These are phyloP conservation scores for Dacryopinax primogenitus DNA, from an alignment of 768 basidiomycete genomes.

Conservation along the genomic window DNA sequence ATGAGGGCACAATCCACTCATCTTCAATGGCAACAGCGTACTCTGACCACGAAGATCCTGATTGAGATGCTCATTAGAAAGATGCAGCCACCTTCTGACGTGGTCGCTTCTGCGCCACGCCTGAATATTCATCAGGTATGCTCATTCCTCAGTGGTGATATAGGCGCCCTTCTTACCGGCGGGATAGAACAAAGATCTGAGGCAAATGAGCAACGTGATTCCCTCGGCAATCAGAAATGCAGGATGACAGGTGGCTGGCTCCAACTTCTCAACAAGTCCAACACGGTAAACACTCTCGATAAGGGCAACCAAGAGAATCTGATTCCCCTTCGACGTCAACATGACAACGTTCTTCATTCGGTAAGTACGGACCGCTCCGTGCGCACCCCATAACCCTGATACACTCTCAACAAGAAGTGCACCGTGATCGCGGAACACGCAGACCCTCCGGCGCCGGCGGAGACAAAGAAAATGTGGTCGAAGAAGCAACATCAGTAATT, in stretches of 20 bases:
- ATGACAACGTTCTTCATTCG: slow-evolving; percentile 2
- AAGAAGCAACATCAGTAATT: neutral
- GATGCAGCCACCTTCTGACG: slow-evolving; percentile 84
- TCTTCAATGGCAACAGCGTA: slow-evolving; percentile 68
- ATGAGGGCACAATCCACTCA: slow-evolving; percentile 83
- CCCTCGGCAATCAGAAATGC: slow-evolving; percentile 17
- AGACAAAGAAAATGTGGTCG: neutral
- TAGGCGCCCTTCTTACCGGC: neutral
- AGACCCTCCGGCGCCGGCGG: slow-evolving; percentile 4
- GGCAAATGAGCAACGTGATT: slow-evolving; percentile 17
- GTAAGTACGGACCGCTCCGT: neutral
- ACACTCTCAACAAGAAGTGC: slow-evolving; percentile 11
- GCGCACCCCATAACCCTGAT: neutral
- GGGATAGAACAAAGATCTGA: slow-evolving; percentile 17
- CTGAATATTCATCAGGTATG: slow-evolving; percentile 16
- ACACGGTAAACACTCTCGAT: slow-evolving; percentile 14
- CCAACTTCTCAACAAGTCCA: slow-evolving; percentile 16
- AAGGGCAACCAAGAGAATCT: slow-evolving; percentile 16
- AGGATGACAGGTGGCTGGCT: slow-evolving; percentile 13
- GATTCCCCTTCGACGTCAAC: slow-evolving; percentile 11
- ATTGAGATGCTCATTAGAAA: slow-evolving; percentile 86
- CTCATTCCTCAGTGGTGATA: neutral
- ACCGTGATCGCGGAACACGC: slow-evolving; percentile 17
- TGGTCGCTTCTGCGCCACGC: slow-evolving; percentile 26
- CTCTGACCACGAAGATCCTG: slow-evolving; percentile 47